These are phyloP conservation scores for Kitagawia praeruptora DNA, from an alignment of 129 eudicot species.

Conservation along the genomic window DNA sequence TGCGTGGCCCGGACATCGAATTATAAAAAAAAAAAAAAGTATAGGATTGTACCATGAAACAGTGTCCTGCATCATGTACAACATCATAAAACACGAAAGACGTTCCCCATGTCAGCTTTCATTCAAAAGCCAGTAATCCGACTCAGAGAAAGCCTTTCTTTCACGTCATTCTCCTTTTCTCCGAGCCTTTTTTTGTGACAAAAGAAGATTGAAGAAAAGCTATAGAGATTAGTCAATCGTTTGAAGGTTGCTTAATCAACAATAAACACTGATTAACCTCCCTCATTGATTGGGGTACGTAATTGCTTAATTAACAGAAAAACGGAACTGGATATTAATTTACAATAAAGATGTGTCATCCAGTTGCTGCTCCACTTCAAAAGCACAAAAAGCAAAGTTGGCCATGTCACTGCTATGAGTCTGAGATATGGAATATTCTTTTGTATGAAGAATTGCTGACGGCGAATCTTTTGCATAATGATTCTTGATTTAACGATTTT, in stretches of 20 bases:
- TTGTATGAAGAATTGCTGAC: not conserved
- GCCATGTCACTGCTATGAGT: not conserved
- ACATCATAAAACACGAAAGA: not conserved
- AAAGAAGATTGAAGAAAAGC: not conserved
- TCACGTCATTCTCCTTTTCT: not conserved
- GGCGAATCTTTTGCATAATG: not conserved
- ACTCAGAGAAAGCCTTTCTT: not conserved
- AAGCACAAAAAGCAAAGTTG: not conserved
- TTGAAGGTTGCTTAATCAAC: not conserved
- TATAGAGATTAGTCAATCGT: not conserved
- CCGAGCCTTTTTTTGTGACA: not conserved
- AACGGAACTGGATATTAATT: too few species aligned
- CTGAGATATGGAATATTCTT: not conserved
- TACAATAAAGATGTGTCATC: not conserved
- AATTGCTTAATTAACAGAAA: not conserved
- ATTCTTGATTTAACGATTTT: not conserved
- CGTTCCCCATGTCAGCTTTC: not conserved
- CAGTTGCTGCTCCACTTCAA: slow-evolving; percentile 3
- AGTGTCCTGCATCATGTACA: not conserved
- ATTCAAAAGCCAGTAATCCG: not conserved
- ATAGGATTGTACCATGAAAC: too few species aligned
- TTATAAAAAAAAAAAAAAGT: too few species aligned
- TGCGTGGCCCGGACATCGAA: too few species aligned
- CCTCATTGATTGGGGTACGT: not conserved
- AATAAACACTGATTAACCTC: not conserved